Percentiles rank a stretch among this genome's conserved stretches.
Conservation (phyloP, 306 rosid species). For the Vachellia pachyceras region DNA sequence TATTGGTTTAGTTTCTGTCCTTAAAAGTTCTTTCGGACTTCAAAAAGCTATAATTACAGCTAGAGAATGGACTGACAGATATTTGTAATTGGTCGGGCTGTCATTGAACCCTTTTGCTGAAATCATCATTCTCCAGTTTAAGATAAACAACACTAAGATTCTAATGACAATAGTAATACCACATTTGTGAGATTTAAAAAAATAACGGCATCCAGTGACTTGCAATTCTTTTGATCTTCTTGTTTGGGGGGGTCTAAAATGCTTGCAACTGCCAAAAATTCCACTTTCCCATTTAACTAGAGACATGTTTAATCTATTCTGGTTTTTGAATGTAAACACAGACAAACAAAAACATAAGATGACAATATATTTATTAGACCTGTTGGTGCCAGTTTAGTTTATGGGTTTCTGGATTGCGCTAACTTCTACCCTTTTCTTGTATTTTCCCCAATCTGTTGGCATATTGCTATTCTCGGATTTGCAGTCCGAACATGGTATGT, state of each 20-base stretch:
- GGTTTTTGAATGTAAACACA: slow-evolving; percentile 1
- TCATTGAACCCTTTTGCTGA: background rate
- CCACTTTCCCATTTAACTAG: slow-evolving; percentile 20
- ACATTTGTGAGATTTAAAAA: slow-evolving; percentile 20
- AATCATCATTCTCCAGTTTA: slow-evolving; percentile 6
- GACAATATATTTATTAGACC: slow-evolving; percentile 25
- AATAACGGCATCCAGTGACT: slow-evolving; percentile 16
- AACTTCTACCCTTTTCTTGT: slow-evolving; percentile 44
- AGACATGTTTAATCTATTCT: slow-evolving; percentile 26
- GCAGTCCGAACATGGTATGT: slow-evolving; percentile 92
- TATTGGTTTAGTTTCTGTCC: slow-evolving; percentile 21
- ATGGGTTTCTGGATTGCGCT: slow-evolving; percentile 38
- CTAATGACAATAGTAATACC: background rate
- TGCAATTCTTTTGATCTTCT: slow-evolving; percentile 6
- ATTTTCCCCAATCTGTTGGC: slow-evolving; percentile 30
- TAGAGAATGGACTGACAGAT: background rate
- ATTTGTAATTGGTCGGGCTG: slow-evolving; percentile 12
- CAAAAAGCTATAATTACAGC: slow-evolving; percentile 8
- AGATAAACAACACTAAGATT: background rate
- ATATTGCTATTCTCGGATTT: slow-evolving; percentile 37
- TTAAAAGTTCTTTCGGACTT: background rate
- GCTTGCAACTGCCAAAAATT: slow-evolving; percentile 23
- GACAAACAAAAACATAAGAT: slow-evolving; percentile 1
- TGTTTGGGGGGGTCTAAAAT: background rate
- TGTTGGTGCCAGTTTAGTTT: slow-evolving; percentile 20